phyloP scores from a whole-genome alignment of 2,329 filamentous ascomycete genomes.

The Aureobasidium melanogenum region DNA sequence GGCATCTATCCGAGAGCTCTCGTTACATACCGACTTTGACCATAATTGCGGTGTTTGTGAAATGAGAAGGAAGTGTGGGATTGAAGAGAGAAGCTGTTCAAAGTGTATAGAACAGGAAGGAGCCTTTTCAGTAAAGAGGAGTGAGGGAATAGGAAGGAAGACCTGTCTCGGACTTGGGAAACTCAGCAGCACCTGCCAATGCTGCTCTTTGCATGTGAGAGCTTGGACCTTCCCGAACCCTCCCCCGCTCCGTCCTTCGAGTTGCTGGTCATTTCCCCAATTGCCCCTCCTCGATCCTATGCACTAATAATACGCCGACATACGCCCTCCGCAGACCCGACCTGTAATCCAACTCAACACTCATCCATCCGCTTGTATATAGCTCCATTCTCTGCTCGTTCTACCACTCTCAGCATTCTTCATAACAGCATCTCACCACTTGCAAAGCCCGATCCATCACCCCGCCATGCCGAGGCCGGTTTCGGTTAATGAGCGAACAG shows the following conservation, averaged over 20 bases:
- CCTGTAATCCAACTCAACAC: background rate
- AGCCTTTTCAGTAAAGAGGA: background rate
- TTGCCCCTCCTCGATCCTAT: background rate
- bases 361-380: background rate
- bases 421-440: background rate
- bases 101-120: background rate
- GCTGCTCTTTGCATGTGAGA: conserved; percentile 1
- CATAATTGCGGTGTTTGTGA: conserved; percentile 19
- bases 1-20: background rate
- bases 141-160: background rate
- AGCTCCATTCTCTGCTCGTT: background rate
- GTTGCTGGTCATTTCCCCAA: background rate
- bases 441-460: background rate
- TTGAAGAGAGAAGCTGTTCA: background rate
- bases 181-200: background rate
- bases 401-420: background rate
- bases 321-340: background rate
- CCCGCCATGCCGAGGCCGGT: conserved; percentile 2
- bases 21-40: conserved; percentile 15
- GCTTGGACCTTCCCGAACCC: background rate
- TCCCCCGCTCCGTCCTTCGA: background rate
- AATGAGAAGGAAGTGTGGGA: background rate
- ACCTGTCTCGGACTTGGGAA: background rate
- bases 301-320: background rate
- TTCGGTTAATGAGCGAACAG: background rate